Evolutionary conservation across 2,329 filamentous ascomycete genomes (phyloP).

Genomic region (Diaporthe amygdali): DNA sequence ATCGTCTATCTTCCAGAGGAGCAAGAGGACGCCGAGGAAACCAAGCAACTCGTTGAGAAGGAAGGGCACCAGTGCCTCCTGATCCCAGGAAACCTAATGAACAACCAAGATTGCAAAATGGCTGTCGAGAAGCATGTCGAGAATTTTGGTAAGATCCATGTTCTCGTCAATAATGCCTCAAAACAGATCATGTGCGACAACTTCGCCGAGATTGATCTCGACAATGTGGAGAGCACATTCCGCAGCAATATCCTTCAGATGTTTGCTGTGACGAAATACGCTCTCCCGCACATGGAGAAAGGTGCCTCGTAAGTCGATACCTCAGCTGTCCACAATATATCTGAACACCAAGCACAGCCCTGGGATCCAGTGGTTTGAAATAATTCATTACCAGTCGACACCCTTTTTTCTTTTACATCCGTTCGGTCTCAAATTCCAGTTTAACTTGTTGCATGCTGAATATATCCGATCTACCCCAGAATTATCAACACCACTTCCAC

Average conservation of each 20-base stretch:
- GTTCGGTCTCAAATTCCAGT: not conserved
- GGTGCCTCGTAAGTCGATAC: conserved; percentile 46
- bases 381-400: too few relatives aligned
- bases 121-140: conserved; percentile 60
- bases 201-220: conserved; percentile 58
- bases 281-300: conserved; percentile 58
- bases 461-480: conserved; percentile 31
- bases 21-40: conserved; percentile 59
- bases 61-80: conserved; percentile 53
- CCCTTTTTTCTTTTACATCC: not conserved
- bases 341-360: not conserved
- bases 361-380: too few relatives aligned
- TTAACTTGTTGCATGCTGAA: not conserved
- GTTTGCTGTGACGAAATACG: conserved; percentile 64
- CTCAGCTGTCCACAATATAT: not conserved
- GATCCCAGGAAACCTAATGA: conserved; percentile 53
- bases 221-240: conserved; percentile 61
- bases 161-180: conserved; percentile 65
- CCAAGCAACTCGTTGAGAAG: conserved; percentile 56
- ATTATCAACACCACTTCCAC: conserved; percentile 64
- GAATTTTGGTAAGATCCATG: conserved; percentile 48
- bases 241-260: conserved; percentile 62
- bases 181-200: conserved; percentile 60
- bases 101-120: conserved; percentile 53
- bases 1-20: conserved; percentile 63